Percentiles rank a stretch among this genome's conserved stretches.
phyloP scores from a whole-genome alignment of 1,139 yeast genomes.

The Sugiyamaella castrensis region DNA sequence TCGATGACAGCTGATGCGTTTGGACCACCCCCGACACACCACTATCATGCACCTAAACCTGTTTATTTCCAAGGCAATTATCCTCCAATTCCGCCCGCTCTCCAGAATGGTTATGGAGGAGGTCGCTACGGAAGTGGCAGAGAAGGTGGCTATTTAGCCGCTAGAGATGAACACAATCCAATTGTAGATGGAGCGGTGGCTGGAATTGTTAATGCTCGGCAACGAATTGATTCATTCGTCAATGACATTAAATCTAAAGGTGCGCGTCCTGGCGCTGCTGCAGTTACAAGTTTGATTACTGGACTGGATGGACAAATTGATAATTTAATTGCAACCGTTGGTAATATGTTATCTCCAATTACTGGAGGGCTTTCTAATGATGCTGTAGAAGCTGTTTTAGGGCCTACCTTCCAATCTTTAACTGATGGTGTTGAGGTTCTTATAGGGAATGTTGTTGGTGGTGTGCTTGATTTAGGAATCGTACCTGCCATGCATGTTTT shows the following conservation, averaged over 20 bases:
- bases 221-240: conserved; percentile 29
- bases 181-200: conserved; percentile 9
- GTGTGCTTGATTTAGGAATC: conserved; percentile 23
- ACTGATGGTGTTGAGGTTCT: conserved; percentile 36
- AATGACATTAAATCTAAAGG: conserved; percentile 24
- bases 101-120: no score
- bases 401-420: conserved; percentile 34
- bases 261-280: conserved; percentile 31
- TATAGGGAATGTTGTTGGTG: conserved; percentile 32
- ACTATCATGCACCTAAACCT: no score
- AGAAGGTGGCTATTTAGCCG: conserved; percentile 1
- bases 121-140: no score
- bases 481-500: conserved; percentile 24
- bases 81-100: background rate
- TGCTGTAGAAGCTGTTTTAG: conserved; percentile 28
- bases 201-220: conserved; percentile 22
- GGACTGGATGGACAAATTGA: conserved; percentile 39
- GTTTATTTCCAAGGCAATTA: no score
- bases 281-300: conserved; percentile 29
- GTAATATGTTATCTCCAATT: conserved; percentile 27
- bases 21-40: no score
- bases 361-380: conserved; percentile 30
- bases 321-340: conserved; percentile 29
- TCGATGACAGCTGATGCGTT: no score
- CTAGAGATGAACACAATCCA: conserved; percentile 1